A percentile compares a stretch with the other conserved stretches of the same genome.
These are phyloP conservation scores for Yamadazyma taylorii DNA, from an alignment of 1,139 yeast genomes.

Conservation along the genomic window DNA sequence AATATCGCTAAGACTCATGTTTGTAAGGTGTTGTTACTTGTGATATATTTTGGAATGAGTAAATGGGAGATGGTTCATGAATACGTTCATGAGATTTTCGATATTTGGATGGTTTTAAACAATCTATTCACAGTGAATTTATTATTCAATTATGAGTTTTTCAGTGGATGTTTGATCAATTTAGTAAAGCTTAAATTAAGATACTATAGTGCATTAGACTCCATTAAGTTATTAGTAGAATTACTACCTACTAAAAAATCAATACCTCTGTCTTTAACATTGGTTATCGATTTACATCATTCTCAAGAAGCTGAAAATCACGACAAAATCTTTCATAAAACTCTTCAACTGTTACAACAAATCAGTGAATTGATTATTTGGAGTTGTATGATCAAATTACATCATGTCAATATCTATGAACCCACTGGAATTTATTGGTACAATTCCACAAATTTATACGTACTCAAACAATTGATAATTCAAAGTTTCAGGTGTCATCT, in stretches of 20 bases:
- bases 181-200: background rate
- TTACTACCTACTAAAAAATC: background rate
- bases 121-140: background rate
- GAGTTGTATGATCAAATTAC: slow-evolving; percentile 1
- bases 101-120: background rate
- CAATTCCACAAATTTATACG: slow-evolving; percentile 1
- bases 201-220: background rate
- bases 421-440: background rate
- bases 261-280: background rate
- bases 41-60: slow-evolving; percentile 1
- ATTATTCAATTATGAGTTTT: background rate
- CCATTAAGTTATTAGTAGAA: background rate
- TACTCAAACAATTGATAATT: background rate
- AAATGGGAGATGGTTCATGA: background rate
- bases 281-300: background rate
- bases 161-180: background rate
- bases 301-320: too few species aligned
- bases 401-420: slow-evolving; percentile 1
- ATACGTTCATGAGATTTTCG: background rate
- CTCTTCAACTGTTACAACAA: background rate
- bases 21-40: slow-evolving; percentile 16
- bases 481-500: slow-evolving; percentile 1
- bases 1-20: slow-evolving; percentile 22
- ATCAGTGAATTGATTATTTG: background rate
- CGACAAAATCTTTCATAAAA: background rate